phyloP scores from a whole-genome alignment of 768 basidiomycete species.

The Gyrodon lividus region DNA sequence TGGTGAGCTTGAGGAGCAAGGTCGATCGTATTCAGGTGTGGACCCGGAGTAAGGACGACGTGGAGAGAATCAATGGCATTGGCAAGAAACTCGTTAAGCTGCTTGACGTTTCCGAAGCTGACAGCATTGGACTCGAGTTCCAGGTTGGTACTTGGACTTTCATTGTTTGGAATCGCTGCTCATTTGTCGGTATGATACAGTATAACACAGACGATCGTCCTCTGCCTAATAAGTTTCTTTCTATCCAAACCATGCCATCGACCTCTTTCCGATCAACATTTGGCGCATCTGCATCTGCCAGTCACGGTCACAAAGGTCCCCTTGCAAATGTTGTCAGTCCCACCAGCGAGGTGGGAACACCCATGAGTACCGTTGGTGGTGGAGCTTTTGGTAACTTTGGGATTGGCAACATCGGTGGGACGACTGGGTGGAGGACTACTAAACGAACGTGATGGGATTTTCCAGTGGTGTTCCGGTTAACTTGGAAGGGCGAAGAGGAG shows the following conservation, averaged over 20 bases:
- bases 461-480: background rate
- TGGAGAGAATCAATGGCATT: slow-evolving; percentile 79
- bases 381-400: slow-evolving; percentile 52
- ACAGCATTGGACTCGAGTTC: slow-evolving; percentile 86
- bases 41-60: slow-evolving; percentile 83
- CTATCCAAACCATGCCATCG: slow-evolving; percentile 68
- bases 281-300: slow-evolving; percentile 34
- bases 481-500: background rate
- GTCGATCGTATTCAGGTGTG: slow-evolving; percentile 91
- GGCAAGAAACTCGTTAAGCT: slow-evolving; percentile 81
- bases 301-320: slow-evolving; percentile 22
- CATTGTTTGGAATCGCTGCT: background rate
- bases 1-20: slow-evolving; percentile 83
- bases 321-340: slow-evolving; percentile 20
- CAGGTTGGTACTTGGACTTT: slow-evolving; percentile 52
- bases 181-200: slow-evolving; percentile 33
- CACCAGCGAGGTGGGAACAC: slow-evolving; percentile 21
- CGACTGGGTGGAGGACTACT: slow-evolving; percentile 17
- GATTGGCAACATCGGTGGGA: slow-evolving; percentile 40
- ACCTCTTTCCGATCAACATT: slow-evolving; percentile 70
- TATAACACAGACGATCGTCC: slow-evolving; percentile 89
- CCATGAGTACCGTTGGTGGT: slow-evolving; percentile 28
- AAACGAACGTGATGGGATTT: slow-evolving; percentile 24
- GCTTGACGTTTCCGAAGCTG: slow-evolving; percentile 80
- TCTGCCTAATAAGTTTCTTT: slow-evolving; percentile 75